These are phyloP conservation scores for Hypholoma fasciculare DNA, from an alignment of 768 basidiomycete genomes.

Conservation along the genomic window DNA sequence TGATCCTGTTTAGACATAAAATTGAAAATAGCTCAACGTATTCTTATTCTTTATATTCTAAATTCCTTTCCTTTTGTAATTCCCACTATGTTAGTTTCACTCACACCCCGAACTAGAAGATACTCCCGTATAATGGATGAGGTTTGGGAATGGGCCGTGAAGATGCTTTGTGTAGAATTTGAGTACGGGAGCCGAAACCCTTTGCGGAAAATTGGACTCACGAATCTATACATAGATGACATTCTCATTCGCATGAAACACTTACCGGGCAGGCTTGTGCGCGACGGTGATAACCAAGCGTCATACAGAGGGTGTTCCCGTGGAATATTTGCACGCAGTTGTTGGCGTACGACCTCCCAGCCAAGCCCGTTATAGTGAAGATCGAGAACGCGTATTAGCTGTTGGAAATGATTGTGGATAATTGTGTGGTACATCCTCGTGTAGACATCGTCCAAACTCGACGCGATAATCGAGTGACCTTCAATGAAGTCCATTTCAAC, in stretches of 20 bases:
- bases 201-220: constrained; percentile 28
- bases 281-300: constrained; percentile 52
- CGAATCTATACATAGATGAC: constrained; percentile 55
- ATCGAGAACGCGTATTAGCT: constrained; percentile 55
- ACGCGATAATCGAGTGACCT: constrained; percentile 50
- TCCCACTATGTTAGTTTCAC: not conserved
- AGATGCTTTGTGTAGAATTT: constrained; percentile 38
- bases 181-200: not conserved
- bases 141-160: constrained; percentile 54
- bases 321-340: constrained; percentile 45
- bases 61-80: not conserved
- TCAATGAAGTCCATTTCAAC: constrained; percentile 47
- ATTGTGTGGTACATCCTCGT: constrained; percentile 58
- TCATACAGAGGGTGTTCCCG: constrained; percentile 43
- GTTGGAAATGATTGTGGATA: constrained; percentile 61
- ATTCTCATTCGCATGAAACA: constrained; percentile 61
- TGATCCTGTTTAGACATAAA: not conserved
- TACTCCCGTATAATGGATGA: constrained; percentile 51
- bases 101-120: constrained; percentile 14
- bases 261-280: constrained; percentile 50
- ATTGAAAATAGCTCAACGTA: not conserved
- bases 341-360: constrained; percentile 38
- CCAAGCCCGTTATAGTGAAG: constrained; percentile 47
- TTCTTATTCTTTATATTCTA: not conserved
- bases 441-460: constrained; percentile 55